phyloP scores from a whole-genome alignment of 2,329 filamentous ascomycete species.

The Tolypocladium ovalisporum region DNA sequence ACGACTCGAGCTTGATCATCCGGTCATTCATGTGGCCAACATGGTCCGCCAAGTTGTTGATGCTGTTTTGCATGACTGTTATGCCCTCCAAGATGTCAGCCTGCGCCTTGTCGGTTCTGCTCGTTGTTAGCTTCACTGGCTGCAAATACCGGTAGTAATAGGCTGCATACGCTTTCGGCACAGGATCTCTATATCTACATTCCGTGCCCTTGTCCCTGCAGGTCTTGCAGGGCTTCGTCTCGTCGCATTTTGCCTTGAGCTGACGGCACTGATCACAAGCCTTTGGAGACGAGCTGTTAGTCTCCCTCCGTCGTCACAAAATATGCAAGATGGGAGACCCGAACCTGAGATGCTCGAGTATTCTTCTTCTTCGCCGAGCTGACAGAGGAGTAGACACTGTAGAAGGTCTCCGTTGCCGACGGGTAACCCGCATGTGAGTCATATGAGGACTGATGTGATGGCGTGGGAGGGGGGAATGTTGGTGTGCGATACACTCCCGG shows the following conservation, averaged over 20 bases:
- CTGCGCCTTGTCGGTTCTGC: slow-evolving; percentile 47
- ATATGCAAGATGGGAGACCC: not conserved
- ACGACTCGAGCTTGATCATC: slow-evolving; percentile 22
- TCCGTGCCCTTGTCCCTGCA: slow-evolving; percentile 78
- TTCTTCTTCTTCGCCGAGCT: slow-evolving; percentile 45
- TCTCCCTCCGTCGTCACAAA: not conserved
- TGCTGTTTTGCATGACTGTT: slow-evolving; percentile 24
- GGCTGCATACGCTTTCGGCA: slow-evolving; percentile 65
- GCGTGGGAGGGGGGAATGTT: slow-evolving; percentile 29
- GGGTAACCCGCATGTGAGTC: slow-evolving; percentile 21
- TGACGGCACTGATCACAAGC: slow-evolving; percentile 85
- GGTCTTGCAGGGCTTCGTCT: slow-evolving; percentile 71
- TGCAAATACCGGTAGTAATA: not conserved
- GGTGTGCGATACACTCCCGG: slow-evolving; percentile 29
- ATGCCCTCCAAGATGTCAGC: slow-evolving; percentile 50
- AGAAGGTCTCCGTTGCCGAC: slow-evolving; percentile 23
- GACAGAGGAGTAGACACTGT: slow-evolving; percentile 31
- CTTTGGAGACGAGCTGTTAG: slow-evolving; percentile 29
- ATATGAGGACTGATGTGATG: slow-evolving; percentile 27
- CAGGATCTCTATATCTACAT: slow-evolving; percentile 84
- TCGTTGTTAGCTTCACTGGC: not conserved
- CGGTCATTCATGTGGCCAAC: slow-evolving; percentile 27
- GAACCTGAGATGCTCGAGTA: slow-evolving; percentile 53
- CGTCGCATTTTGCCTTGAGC: slow-evolving; percentile 85
- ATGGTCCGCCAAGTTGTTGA: slow-evolving; percentile 24